Evolutionary conservation across 2,329 filamentous ascomycete species (phyloP).

Genomic region (Stenocarpella maydis): DNA sequence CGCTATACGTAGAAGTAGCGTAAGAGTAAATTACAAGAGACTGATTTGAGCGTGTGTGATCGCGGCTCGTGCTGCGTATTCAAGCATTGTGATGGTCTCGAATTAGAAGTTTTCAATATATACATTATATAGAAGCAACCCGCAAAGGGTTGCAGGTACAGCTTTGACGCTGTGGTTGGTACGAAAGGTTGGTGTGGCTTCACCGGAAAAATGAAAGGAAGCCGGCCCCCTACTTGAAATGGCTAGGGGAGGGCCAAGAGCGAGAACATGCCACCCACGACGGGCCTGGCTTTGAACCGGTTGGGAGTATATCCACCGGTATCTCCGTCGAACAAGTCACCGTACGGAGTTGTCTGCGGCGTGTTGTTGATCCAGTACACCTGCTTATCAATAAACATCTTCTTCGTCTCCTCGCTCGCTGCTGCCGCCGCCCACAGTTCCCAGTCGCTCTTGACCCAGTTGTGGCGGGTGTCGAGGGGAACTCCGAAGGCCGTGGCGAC

Average conservation of each 20-base stretch:
- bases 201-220: no score
- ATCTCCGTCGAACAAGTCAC: constrained; percentile 78
- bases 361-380: constrained; percentile 73
- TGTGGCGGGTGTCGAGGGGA: constrained; percentile 80
- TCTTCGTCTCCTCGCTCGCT: constrained; percentile 65
- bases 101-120: neutral
- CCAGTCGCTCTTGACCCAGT: constrained; percentile 89
- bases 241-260: constrained; percentile 68
- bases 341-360: constrained; percentile 70
- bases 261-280: constrained; percentile 82
- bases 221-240: neutral
- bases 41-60: no score
- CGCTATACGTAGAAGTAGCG: no score
- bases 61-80: neutral
- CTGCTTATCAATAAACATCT: constrained; percentile 72
- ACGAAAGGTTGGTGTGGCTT: neutral
- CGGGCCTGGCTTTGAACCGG: constrained; percentile 80
- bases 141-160: neutral
- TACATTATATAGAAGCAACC: neutral
- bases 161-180: neutral
- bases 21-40: no score
- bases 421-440: constrained; percentile 86
- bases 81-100: neutral
- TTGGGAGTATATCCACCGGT: constrained; percentile 71
- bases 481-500: constrained; percentile 81